Conservation (phyloP, 139 green algal species). For the Picochlorum sp. region DNA sequence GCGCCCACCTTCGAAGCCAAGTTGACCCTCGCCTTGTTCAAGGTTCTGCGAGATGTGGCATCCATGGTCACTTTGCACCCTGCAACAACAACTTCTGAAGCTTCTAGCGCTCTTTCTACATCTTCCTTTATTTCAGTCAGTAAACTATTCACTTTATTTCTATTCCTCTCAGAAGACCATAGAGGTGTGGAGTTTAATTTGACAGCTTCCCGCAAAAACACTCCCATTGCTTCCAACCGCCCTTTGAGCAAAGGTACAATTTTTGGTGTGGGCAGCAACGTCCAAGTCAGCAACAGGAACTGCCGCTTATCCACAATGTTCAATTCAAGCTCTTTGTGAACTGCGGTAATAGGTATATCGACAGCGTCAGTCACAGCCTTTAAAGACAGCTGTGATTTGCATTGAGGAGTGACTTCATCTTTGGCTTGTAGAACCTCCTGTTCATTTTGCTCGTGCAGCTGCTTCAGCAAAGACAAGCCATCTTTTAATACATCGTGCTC, state of each 20-base stretch:
- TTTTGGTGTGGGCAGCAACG: constrained; percentile 10
- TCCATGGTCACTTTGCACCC: not conserved
- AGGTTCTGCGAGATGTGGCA: not conserved
- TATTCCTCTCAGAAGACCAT: too few relatives aligned
- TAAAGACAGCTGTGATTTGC: not conserved
- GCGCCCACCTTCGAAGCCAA: not conserved
- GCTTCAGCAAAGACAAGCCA: too few relatives aligned
- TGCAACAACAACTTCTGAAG: not conserved
- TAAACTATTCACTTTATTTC: too few relatives aligned
- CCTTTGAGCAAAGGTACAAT: constrained; percentile 5
- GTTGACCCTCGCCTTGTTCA: not conserved
- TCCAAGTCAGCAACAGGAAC: constrained; percentile 16
- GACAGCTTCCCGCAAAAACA: not conserved
- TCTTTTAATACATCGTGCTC: constrained; percentile 4
- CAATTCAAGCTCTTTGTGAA: constrained; percentile 10
- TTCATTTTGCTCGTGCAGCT: too few relatives aligned
- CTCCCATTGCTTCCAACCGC: not conserved
- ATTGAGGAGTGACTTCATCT: not conserved
- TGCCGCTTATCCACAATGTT: constrained; percentile 13
- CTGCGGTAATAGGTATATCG: constrained; percentile 2
- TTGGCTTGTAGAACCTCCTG: not conserved
- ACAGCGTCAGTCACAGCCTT: not conserved
- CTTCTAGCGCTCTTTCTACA: constrained; percentile 4
- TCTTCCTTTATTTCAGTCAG: not conserved
- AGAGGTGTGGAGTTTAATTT: not conserved